phyloP scores from a whole-genome alignment of 2,329 filamentous ascomycete species.

The Coniochaeta hoffmannii region DNA sequence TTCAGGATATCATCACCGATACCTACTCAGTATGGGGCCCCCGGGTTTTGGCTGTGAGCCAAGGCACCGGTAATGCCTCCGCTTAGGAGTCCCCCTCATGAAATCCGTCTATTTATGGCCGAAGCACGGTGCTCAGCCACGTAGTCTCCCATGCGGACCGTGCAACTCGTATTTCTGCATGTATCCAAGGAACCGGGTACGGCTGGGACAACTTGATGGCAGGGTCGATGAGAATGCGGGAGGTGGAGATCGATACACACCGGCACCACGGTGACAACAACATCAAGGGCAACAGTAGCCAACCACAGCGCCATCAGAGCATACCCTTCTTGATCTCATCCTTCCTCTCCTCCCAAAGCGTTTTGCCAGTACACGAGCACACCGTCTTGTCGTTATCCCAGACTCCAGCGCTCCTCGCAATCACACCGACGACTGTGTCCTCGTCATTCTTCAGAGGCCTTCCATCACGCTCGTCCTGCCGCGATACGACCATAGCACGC shows the following conservation, averaged over 20 bases:
- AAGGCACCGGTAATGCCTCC: too few relatives aligned
- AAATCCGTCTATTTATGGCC: too few relatives aligned
- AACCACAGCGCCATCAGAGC: conserved; percentile 47
- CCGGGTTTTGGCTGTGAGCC: not conserved
- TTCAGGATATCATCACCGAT: not conserved
- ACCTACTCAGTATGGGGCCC: not conserved
- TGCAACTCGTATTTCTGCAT: not conserved
- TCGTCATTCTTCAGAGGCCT: conserved; percentile 64
- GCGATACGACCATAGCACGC: conserved; percentile 80
- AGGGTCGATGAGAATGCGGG: not conserved
- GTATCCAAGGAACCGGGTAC: not conserved
- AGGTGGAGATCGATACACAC: not conserved
- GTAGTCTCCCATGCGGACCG: not conserved
- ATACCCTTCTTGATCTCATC: conserved; percentile 88
- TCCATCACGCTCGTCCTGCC: conserved; percentile 47
- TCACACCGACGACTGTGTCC: conserved; percentile 84
- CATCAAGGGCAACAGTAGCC: not conserved
- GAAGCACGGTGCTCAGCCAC: not conserved
- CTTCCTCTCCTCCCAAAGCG: conserved; percentile 91
- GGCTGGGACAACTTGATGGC: not conserved
- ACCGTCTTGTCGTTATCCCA: conserved; percentile 99
- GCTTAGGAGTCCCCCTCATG: too few relatives aligned
- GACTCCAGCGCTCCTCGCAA: conserved; percentile 91
- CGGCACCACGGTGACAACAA: not conserved
- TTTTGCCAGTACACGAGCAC: conserved; percentile 96